Conservation (phyloP, 805 yeast genomes). For the Phaffomyces thermotolerans region DNA sequence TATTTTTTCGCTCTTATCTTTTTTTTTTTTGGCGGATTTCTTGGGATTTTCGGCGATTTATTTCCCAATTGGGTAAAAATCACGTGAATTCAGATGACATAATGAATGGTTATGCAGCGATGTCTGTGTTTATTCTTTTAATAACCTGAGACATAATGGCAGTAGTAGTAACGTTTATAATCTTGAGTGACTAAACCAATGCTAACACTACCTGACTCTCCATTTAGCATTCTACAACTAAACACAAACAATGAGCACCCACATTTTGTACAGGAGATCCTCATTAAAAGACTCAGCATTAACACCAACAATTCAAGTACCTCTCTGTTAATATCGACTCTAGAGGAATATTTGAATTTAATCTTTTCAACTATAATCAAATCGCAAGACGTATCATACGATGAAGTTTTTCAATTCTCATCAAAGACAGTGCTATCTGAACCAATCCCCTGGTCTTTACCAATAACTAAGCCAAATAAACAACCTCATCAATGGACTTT, state of each 20-base stretch:
- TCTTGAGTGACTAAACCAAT: not conserved
- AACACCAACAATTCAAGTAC: constrained; percentile 2
- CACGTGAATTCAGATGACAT: too few species aligned
- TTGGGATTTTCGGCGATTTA: too few species aligned
- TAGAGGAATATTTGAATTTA: constrained; percentile 9
- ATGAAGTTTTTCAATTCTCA: not conserved
- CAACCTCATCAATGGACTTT: constrained; percentile 12
- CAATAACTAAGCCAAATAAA: not conserved
- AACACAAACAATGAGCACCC: not conserved
- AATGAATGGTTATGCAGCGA: too few species aligned
- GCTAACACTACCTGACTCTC: constrained; percentile 2
- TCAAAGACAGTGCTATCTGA: not conserved
- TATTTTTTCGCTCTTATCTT: not conserved
- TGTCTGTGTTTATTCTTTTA: too few species aligned
- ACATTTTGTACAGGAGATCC: constrained; percentile 2
- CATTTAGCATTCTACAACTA: constrained; percentile 1
- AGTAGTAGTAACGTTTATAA: too few species aligned
- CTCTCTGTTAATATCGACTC: constrained; percentile 3
- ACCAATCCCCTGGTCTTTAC: constrained; percentile 15
- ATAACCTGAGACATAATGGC: too few species aligned
- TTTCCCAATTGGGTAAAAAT: too few species aligned
- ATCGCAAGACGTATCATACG: not conserved
- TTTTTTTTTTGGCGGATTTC: too few species aligned
- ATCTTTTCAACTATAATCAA: not conserved
- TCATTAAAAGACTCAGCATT: constrained; percentile 3